Percentiles rank a stretch among this genome's conserved stretches.
Conservation (phyloP, 1,284 basidiomycete genomes). For the Phlebopus sp. region DNA sequence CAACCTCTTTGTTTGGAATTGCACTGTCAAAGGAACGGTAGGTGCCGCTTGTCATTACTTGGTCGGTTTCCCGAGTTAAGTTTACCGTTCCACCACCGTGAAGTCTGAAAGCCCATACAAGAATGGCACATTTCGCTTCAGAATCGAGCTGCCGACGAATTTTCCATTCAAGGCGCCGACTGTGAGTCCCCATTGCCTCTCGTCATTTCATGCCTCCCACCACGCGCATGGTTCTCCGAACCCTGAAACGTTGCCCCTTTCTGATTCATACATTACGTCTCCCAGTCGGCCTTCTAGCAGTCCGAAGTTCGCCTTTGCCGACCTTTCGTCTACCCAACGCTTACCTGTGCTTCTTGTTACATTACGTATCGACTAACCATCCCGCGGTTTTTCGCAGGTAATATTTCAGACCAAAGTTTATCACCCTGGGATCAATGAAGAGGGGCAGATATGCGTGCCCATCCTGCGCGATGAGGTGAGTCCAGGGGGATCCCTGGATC, state of each 20-base stretch:
- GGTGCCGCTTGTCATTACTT: conserved; percentile 28
- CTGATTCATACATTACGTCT: conserved; percentile 7
- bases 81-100: conserved; percentile 1
- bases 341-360: conserved; percentile 1
- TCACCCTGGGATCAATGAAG: conserved; percentile 91
- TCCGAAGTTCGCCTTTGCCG: neutral
- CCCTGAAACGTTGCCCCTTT: conserved; percentile 27
- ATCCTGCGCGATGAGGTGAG: conserved; percentile 80
- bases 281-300: neutral
- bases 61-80: conserved; percentile 5
- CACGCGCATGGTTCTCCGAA: conserved; percentile 7
- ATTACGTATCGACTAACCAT: conserved; percentile 25
- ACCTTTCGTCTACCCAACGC: conserved; percentile 8
- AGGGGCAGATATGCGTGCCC: conserved; percentile 81
- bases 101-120: conserved; percentile 82
- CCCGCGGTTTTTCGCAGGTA: conserved; percentile 50
- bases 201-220: conserved; percentile 3
- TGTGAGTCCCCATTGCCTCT: conserved; percentile 41
- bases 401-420: conserved; percentile 87
- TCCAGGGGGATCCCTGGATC: conserved; percentile 7
- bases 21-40: conserved; percentile 74
- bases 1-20: conserved; percentile 79
- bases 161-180: conserved; percentile 90
- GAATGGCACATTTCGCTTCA: conserved; percentile 79
- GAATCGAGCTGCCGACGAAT: conserved; percentile 65